phyloP scores from a whole-genome alignment of 192 early-diverging fungal genomes.

The Podila epicladia region DNA sequence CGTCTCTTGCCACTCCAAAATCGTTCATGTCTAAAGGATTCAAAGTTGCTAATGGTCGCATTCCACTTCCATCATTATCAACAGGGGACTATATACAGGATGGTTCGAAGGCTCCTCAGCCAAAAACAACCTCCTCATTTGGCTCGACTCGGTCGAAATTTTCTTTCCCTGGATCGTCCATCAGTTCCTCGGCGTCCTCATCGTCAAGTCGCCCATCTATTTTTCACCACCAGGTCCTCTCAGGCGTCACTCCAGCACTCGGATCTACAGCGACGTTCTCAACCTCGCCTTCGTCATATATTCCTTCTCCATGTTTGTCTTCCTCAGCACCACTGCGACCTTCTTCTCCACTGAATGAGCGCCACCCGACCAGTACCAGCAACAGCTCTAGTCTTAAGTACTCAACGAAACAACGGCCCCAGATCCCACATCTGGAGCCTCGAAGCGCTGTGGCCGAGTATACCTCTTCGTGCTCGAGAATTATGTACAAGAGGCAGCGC shows the following conservation, averaged over 20 bases:
- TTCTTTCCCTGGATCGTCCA: slow-evolving; percentile 7
- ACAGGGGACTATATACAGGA: not conserved
- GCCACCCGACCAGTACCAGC: not conserved
- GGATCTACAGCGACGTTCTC: not conserved
- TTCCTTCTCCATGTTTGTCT: not conserved
- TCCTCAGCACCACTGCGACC: slow-evolving; percentile 3
- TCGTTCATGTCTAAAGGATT: not conserved
- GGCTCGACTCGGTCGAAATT: slow-evolving; percentile 6
- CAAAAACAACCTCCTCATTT: not conserved
- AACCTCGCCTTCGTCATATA: too few relatives aligned
- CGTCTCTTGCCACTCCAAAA: not conserved
- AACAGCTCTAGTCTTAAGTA: not conserved
- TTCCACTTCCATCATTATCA: too few relatives aligned
- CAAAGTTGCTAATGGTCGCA: not conserved
- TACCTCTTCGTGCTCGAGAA: not conserved
- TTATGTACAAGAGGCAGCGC: slow-evolving; percentile 34
- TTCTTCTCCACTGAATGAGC: not conserved
- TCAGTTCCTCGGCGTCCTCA: not conserved
- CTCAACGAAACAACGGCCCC: not conserved
- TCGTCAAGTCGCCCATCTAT: not conserved
- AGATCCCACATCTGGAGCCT: slow-evolving; percentile 23
- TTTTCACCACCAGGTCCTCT: not conserved
- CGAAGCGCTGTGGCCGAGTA: slow-evolving; percentile 34
- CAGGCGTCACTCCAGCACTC: not conserved
- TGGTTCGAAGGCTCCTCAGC: not conserved